A percentile compares a stretch with the other conserved stretches of the same genome.
Evolutionary conservation across 805 yeast genomes (phyloP).

Genomic region (Lachancea cidri): DNA sequence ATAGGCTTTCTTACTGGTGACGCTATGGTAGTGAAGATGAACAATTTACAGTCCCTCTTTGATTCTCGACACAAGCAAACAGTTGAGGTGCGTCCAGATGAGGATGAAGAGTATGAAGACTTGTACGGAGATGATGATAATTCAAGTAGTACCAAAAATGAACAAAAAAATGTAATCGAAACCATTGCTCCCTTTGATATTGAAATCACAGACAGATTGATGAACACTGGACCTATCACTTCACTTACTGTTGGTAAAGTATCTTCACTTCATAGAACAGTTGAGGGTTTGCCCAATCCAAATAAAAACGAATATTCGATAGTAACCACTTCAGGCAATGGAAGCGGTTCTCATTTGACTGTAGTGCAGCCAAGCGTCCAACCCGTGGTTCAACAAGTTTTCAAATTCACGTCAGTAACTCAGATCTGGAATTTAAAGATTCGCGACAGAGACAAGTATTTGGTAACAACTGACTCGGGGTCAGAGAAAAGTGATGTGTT

Average conservation of each 20-base stretch:
- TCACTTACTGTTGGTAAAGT: constrained; percentile 61
- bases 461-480: constrained; percentile 66
- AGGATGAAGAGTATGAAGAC: constrained; percentile 32
- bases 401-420: constrained; percentile 66
- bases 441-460: constrained; percentile 45
- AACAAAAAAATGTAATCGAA: constrained; percentile 14
- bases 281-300: constrained; percentile 65
- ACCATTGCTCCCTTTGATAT: constrained; percentile 36
- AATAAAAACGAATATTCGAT: constrained; percentile 61
- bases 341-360: constrained; percentile 48
- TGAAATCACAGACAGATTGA: constrained; percentile 46
- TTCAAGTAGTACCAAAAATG: constrained; percentile 8
- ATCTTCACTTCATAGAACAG: constrained; percentile 44
- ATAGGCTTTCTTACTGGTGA: constrained; percentile 59
- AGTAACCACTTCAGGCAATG: constrained; percentile 65
- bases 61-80: constrained; percentile 36
- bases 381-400: constrained; percentile 61
- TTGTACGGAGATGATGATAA: constrained; percentile 23
- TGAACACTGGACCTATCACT: constrained; percentile 69
- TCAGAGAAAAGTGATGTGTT: constrained; percentile 65
- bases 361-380: constrained; percentile 63
- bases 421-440: constrained; percentile 66
- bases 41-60: constrained; percentile 25
- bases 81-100: constrained; percentile 31
- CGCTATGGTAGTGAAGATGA: constrained; percentile 40